Conservation (phyloP, 371 early-diverging fungal genomes). For the Mortierella sp. region DNA sequence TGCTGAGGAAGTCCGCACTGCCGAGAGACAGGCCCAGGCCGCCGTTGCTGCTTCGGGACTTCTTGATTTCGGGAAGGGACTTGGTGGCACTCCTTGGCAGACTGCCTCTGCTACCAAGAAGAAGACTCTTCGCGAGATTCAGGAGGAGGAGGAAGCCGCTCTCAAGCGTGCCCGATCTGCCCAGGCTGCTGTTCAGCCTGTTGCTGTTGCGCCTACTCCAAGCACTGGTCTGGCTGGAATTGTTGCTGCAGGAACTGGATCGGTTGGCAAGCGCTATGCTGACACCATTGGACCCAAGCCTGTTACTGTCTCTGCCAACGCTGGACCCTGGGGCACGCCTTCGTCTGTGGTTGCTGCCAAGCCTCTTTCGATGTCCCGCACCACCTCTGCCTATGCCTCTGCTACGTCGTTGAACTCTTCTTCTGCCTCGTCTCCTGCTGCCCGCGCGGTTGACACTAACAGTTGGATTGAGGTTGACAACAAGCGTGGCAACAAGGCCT, state of each 20-base stretch:
- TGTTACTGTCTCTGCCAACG: slow-evolving; percentile 7
- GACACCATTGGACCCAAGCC: slow-evolving; percentile 53
- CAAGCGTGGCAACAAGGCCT: slow-evolving; percentile 25
- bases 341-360: slow-evolving; percentile 18
- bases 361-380: slow-evolving; percentile 16
- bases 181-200: slow-evolving; percentile 17
- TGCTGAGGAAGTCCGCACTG: slow-evolving; percentile 58
- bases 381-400: slow-evolving; percentile 38
- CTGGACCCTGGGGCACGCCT: slow-evolving; percentile 40
- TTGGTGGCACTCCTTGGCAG: slow-evolving; percentile 9
- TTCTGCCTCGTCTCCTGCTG: background rate
- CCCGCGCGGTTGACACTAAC: slow-evolving; percentile 31
- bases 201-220: slow-evolving; percentile 12
- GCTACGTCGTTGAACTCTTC: slow-evolving; percentile 34
- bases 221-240: slow-evolving; percentile 67
- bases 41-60: slow-evolving; percentile 40
- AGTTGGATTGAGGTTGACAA: slow-evolving; percentile 56
- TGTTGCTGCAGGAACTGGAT: slow-evolving; percentile 51
- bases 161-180: slow-evolving; percentile 49
- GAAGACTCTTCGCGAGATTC: slow-evolving; percentile 83
- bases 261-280: slow-evolving; percentile 45
- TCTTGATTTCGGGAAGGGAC: slow-evolving; percentile 12
- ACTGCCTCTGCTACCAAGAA: slow-evolving; percentile 66
- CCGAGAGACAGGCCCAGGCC: slow-evolving; percentile 59
- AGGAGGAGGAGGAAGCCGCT: slow-evolving; percentile 82